Evolutionary conservation across 192 early-diverging fungal species (phyloP).

Genomic region (Oehlia diaphana): DNA sequence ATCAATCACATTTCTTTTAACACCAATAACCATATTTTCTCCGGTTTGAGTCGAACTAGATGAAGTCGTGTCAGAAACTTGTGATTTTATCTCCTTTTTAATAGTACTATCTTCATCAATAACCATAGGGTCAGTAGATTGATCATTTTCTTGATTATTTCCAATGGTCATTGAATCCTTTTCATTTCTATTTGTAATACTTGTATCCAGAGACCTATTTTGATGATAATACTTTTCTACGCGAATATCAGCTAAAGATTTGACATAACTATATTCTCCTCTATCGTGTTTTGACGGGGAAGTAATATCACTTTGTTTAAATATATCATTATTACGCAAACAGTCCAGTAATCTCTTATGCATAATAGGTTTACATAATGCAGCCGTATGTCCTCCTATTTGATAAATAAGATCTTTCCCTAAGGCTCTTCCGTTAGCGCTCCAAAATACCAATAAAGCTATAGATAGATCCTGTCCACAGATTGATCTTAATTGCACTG

Average conservation of each 20-base stretch:
- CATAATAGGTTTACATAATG: constrained; percentile 39
- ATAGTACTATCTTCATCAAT: not conserved
- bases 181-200: too few species aligned
- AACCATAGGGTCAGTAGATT: not conserved
- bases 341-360: constrained; percentile 36
- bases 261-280: not conserved
- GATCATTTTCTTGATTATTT: not conserved
- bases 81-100: not conserved
- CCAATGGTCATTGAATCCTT: not conserved
- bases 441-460: constrained; percentile 40
- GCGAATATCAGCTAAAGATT: not conserved
- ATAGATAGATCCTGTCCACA: constrained; percentile 36
- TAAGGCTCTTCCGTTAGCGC: constrained; percentile 35
- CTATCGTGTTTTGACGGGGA: not conserved
- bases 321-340: constrained; percentile 30
- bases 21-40: not conserved
- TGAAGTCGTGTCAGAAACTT: not conserved
- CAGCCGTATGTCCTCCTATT: constrained; percentile 34
- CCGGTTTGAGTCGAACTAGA: too few species aligned
- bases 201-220: not conserved
- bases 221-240: constrained; percentile 7
- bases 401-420: constrained; percentile 36
- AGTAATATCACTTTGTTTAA: not conserved
- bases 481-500: constrained; percentile 29
- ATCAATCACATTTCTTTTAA: not conserved